Percentiles rank a stretch among this genome's conserved stretches.
Evolutionary conservation across 306 rosid genomes (phyloP).

Genomic region (Chamaecrista fasciculata): DNA sequence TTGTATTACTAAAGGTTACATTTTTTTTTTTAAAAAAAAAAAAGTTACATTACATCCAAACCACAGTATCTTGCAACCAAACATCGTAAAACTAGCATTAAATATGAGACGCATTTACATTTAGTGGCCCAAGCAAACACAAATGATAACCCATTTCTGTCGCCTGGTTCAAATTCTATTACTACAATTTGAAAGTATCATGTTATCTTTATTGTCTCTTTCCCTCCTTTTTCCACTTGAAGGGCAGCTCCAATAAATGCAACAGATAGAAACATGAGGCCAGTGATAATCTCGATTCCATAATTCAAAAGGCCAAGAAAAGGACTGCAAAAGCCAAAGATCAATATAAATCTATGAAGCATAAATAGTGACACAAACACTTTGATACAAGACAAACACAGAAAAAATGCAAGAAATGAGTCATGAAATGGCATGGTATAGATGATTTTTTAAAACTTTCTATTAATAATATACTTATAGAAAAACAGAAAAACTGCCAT

Average conservation of each 20-base stretch:
- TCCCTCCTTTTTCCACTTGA: constrained; percentile 10
- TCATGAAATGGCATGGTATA: no score
- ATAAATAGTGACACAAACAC: no score
- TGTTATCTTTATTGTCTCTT: constrained; percentile 18
- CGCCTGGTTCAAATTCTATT: constrained; percentile 33
- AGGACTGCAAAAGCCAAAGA: constrained; percentile 37
- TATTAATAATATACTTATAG: no score
- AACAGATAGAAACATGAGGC: not conserved
- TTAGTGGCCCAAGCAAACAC: constrained; percentile 33
- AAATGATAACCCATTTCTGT: constrained; percentile 32
- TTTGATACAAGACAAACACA: no score
- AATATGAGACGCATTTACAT: constrained; percentile 47
- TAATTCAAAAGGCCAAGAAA: constrained; percentile 22
- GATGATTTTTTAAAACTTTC: no score
- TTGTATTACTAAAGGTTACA: not conserved
- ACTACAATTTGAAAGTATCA: constrained; percentile 11
- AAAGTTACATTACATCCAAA: not conserved
- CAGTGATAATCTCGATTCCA: not conserved
- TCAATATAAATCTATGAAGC: no score
- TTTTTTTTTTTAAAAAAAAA: not conserved
- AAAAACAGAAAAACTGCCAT: no score
- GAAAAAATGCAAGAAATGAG: no score
- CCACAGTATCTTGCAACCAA: constrained; percentile 5
- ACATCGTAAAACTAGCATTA: constrained; percentile 28
- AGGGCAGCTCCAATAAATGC: constrained; percentile 23